Conservation (phyloP, 179 eudicot genomes). For the Beta macrorhiza region DNA sequence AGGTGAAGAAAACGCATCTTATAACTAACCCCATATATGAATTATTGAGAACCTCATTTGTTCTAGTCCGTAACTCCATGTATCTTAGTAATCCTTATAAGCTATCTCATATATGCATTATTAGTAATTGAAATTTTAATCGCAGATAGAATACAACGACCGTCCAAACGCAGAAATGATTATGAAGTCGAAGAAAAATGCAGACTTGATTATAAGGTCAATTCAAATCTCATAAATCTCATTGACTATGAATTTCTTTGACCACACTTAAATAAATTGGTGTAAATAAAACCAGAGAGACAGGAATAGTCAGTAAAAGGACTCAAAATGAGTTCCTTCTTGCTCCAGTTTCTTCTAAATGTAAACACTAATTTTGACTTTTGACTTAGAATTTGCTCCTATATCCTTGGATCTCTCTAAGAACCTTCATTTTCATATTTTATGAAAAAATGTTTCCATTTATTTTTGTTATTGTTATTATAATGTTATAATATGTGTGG, state of each 20-base stretch:
- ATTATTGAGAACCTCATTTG: no score
- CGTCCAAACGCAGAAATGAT: conserved; percentile 94
- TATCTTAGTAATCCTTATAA: no score
- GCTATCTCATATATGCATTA: no score
- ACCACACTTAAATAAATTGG: conserved; percentile 7
- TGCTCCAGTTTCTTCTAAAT: not conserved
- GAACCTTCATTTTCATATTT: conserved; percentile 8
- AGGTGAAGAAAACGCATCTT: no score
- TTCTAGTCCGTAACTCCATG: no score
- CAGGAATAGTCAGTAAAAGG: not conserved
- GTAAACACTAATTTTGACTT: not conserved
- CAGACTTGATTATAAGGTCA: conserved; percentile 77
- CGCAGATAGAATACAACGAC: conserved; percentile 89
- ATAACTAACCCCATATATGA: no score
- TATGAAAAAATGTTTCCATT: not conserved
- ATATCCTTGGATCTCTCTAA: conserved; percentile 18
- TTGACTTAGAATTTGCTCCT: not conserved
- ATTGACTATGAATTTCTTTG: not conserved
- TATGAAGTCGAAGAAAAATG: conserved; percentile 74
- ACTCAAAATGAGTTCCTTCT: conserved; percentile 8
- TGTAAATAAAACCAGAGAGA: conserved; percentile 9
- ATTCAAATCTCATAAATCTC: conserved; percentile 41
- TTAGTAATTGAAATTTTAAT: not conserved
- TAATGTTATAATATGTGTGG: not conserved
- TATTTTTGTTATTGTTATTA: not conserved